A percentile compares a stretch with the other conserved stretches of the same genome.
phyloP scores from a whole-genome alignment of 352 stramenopile genomes.

The Phytophthora brassicae region DNA sequence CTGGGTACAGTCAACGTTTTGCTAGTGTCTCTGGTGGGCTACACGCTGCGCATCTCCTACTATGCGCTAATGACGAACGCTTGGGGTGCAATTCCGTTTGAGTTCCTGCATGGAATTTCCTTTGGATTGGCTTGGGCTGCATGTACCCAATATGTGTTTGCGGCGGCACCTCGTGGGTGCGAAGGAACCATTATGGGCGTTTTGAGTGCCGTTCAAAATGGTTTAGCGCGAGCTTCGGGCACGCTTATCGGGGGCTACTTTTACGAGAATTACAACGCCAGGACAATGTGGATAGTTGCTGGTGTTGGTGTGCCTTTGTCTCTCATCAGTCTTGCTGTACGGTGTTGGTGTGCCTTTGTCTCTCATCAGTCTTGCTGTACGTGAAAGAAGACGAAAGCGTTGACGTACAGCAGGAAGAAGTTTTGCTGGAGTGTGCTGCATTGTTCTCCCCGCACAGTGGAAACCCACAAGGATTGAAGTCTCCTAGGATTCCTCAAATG shows the following conservation, averaged over 20 bases:
- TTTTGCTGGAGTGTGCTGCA: constrained; percentile 19
- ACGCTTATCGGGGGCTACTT: constrained; percentile 76
- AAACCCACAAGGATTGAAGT: constrained; percentile 25
- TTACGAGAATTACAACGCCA: constrained; percentile 66
- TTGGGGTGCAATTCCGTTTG: constrained; percentile 75
- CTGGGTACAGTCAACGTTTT: constrained; percentile 70
- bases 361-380: constrained; percentile 59
- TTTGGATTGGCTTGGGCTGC: constrained; percentile 72
- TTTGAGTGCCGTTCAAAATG: constrained; percentile 72
- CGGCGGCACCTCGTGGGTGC: constrained; percentile 47
- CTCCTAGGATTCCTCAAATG: constrained; percentile 11
- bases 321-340: constrained; percentile 48
- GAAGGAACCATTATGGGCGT: constrained; percentile 75
- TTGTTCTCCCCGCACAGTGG: constrained; percentile 30
- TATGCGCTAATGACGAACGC: constrained; percentile 76
- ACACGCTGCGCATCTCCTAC: constrained; percentile 61
- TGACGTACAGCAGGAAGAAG: constrained; percentile 11
- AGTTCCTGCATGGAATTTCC: constrained; percentile 74
- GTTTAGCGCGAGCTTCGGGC: constrained; percentile 51
- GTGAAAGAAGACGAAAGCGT: constrained; percentile 47
- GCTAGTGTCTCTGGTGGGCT: constrained; percentile 61
- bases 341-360: constrained; percentile 65
- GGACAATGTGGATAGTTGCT: constrained; percentile 66
- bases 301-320: constrained; percentile 65
- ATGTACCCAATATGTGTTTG: constrained; percentile 73